Conservation (phyloP, 2,329 filamentous ascomycete genomes). For the Pyrenophora tritici-repentis region DNA sequence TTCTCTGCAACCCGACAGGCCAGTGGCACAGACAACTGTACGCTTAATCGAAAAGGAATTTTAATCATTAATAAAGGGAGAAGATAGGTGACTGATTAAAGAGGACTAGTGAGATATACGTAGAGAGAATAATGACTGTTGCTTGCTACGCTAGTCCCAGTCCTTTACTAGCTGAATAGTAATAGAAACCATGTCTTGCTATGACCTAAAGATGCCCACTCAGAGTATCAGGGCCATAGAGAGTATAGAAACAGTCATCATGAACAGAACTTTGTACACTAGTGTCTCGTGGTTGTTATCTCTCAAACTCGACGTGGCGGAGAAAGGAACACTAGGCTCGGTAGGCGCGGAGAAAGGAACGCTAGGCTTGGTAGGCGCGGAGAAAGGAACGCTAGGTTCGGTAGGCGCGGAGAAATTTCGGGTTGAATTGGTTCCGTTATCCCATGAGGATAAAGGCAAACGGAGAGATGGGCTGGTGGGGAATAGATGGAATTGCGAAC, state of each 20-base stretch:
- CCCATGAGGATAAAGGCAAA: constrained; percentile 9
- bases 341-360: constrained; percentile 9
- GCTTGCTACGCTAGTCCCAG: neutral
- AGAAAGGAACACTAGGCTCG: constrained; percentile 8
- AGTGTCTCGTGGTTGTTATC: constrained; percentile 1
- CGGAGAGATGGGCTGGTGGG: constrained; percentile 11
- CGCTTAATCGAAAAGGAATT: too few species aligned
- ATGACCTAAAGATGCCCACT: constrained; percentile 2
- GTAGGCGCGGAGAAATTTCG: constrained; percentile 10
- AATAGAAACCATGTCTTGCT: constrained; percentile 5
- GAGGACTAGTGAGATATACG: neutral
- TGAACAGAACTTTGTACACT: constrained; percentile 3
- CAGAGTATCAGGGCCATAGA: constrained; percentile 7
- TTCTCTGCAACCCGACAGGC: too few species aligned
- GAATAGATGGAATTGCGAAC: constrained; percentile 8
- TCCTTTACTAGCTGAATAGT: constrained; percentile 4
- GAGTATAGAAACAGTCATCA: constrained; percentile 5
- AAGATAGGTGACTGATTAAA: neutral
- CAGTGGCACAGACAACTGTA: too few species aligned
- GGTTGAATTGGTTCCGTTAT: constrained; percentile 13
- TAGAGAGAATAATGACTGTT: neutral
- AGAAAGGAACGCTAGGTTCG: constrained; percentile 5
- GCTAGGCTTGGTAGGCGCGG: constrained; percentile 3
- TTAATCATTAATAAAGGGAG: too few species aligned
- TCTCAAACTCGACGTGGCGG: constrained; percentile 4